These are phyloP conservation scores for Coemansia sp. DNA, from an alignment of 192 early-diverging fungal genomes.

Conservation along the genomic window DNA sequence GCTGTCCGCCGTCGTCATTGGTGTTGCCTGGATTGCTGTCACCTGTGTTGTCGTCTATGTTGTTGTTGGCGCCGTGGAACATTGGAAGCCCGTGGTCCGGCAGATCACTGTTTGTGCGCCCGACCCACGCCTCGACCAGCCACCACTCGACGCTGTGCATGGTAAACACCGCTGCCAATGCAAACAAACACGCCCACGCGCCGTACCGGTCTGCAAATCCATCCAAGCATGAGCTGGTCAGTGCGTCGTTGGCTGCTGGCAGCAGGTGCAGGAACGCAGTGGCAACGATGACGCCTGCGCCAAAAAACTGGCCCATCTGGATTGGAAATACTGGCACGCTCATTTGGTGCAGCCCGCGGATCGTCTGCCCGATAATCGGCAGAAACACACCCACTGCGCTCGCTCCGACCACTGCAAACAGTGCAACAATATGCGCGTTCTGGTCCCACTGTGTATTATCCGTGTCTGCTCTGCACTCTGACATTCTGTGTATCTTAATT, in stretches of 20 bases:
- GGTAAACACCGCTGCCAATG: constrained; percentile 60
- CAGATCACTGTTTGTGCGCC: neutral
- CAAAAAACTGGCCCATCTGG: constrained; percentile 58
- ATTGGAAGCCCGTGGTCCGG: neutral
- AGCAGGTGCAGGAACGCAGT: constrained; percentile 77
- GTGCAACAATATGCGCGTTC: constrained; percentile 54
- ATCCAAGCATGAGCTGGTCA: constrained; percentile 57
- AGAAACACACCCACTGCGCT: constrained; percentile 58
- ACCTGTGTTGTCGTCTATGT: neutral
- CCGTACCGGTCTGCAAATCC: constrained; percentile 50
- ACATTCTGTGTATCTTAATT: neutral
- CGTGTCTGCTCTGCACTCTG: constrained; percentile 13
- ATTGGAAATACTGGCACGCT: constrained; percentile 39
- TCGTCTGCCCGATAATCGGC: constrained; percentile 50
- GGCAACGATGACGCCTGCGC: constrained; percentile 69
- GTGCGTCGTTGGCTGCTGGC: constrained; percentile 56
- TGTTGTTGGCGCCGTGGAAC: neutral
- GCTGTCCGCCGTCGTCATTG: neutral
- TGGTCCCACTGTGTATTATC: constrained; percentile 30
- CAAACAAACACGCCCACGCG: constrained; percentile 60
- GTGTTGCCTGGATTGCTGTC: constrained; percentile 5
- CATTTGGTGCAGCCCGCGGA: constrained; percentile 19
- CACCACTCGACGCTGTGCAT: constrained; percentile 67
- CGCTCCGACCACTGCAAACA: constrained; percentile 59
- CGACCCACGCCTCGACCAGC: constrained; percentile 37